Conservation (phyloP, 2,329 filamentous ascomycete genomes). For the Trichoderma atrobrunneum region DNA sequence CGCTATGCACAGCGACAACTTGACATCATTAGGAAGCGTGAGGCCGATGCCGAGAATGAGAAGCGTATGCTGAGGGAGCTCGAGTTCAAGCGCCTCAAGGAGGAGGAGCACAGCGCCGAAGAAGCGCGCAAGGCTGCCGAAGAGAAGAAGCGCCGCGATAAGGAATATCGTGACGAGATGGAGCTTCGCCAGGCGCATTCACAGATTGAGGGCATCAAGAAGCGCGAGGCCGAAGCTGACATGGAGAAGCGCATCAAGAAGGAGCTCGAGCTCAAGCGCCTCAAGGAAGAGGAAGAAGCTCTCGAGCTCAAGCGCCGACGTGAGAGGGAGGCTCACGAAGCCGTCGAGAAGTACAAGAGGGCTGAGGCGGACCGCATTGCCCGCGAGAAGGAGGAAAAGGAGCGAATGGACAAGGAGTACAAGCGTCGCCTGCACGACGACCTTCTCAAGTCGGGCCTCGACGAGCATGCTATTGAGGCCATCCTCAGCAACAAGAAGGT, state of each 20-base stretch:
- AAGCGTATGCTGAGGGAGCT: constrained; percentile 32
- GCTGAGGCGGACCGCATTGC: constrained; percentile 47
- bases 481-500: constrained; percentile 57
- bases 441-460: constrained; percentile 56
- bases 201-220: constrained; percentile 48
- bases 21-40: background rate
- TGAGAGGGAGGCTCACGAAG: constrained; percentile 23
- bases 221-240: constrained; percentile 43
- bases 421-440: constrained; percentile 56
- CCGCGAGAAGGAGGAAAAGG: constrained; percentile 47
- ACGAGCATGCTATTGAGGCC: constrained; percentile 57
- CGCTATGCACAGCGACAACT: background rate
- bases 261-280: constrained; percentile 49
- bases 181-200: constrained; percentile 50
- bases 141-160: constrained; percentile 36
- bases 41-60: background rate
- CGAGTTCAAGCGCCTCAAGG: constrained; percentile 20
- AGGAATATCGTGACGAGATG: constrained; percentile 45
- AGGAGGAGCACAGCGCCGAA: background rate
- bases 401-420: constrained; percentile 52
- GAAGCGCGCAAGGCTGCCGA: constrained; percentile 16
- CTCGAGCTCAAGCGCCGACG: constrained; percentile 30
- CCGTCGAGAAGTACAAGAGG: constrained; percentile 49
- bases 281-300: constrained; percentile 39
- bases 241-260: constrained; percentile 52